Base-by-base conservation (phyloP, 495 filamentous ascomycete genomes). In the Neurospora africana region DNA sequence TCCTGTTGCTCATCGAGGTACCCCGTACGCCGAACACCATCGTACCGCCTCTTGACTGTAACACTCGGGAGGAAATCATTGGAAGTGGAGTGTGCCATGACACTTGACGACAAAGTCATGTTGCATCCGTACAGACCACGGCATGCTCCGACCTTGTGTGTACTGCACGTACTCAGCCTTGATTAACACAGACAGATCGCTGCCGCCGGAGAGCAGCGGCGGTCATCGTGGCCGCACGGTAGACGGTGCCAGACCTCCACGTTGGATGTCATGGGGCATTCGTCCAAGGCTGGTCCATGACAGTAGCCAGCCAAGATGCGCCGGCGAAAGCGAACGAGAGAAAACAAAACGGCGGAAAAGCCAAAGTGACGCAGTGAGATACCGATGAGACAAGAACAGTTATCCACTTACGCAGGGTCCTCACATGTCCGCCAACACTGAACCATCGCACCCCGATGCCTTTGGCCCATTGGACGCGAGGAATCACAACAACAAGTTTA, bases 1-100 rank as follows among this genome's bases (percentile, higher is more conserved):
- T 73, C 35, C 70, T 47, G 58, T 69, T 72, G 70, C 67, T 71
- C 58, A 58, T 72, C 67, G 15, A 65, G 53, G 53, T 65, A 65
- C 69, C 39, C 71, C 68, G 74, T 68, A 68, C 68, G 23, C 53
- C 15, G 15, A 33, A 65, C 27, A 65, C 53, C 27, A 65, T 65
- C 53, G 53, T 65, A 65, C 53, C 27, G 53, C 53, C 53, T 65
- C 53, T 19, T 38, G 68, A 68, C 38, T 39, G 73, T 77, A 72
- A 71, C 72, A 75, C 77, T 74, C 68, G 68, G 69, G 69, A 73
- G 40, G 38, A 70, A 61, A 73, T 75, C 77, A 75, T 77, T 77
- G 74, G 74, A 70, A 74, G 47, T 71, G 58, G 71, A 61, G 71
- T 23, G 47, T 41, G 74, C 72, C 74, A 77, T 74, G 78, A 69